phyloP scores from a whole-genome alignment of 1,284 basidiomycete genomes.

The Amanita bisporigera region DNA sequence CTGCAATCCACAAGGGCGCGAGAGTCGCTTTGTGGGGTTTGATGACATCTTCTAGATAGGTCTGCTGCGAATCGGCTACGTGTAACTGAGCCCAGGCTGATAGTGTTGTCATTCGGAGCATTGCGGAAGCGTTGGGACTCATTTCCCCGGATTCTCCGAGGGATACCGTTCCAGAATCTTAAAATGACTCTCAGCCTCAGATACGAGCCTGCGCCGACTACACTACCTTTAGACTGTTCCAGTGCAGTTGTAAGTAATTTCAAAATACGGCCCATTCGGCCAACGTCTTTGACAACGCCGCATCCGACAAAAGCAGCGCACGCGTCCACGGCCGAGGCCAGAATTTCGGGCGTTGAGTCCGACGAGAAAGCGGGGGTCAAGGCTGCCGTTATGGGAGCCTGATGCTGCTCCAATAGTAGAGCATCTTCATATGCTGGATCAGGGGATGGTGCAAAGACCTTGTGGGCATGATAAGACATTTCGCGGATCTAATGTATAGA shows the following conservation, averaged over 20 bases:
- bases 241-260: conserved; percentile 88
- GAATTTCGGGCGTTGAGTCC: conserved; percentile 95
- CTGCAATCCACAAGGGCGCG: conserved; percentile 87
- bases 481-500: not conserved
- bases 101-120: conserved; percentile 93
- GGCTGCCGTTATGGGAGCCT: conserved; percentile 97
- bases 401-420: conserved; percentile 95
- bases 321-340: conserved; percentile 91
- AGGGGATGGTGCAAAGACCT: conserved; percentile 86
- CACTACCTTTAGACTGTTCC: conserved; percentile 83
- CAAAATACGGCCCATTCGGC: conserved; percentile 92
- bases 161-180: conserved; percentile 83
- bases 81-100: conserved; percentile 97
- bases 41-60: conserved; percentile 84
- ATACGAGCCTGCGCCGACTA: not conserved
- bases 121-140: conserved; percentile 93
- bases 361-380: conserved; percentile 97
- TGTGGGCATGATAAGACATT: conserved; percentile 9
- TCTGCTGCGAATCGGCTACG: conserved; percentile 75
- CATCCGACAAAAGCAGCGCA: conserved; percentile 96
- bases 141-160: conserved; percentile 89
- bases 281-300: conserved; percentile 92
- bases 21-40: conserved; percentile 80
- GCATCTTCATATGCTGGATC: conserved; percentile 95
- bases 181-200: not conserved